Conservation (phyloP, 441 rosid species). For the Oxalis stricta region DNA sequence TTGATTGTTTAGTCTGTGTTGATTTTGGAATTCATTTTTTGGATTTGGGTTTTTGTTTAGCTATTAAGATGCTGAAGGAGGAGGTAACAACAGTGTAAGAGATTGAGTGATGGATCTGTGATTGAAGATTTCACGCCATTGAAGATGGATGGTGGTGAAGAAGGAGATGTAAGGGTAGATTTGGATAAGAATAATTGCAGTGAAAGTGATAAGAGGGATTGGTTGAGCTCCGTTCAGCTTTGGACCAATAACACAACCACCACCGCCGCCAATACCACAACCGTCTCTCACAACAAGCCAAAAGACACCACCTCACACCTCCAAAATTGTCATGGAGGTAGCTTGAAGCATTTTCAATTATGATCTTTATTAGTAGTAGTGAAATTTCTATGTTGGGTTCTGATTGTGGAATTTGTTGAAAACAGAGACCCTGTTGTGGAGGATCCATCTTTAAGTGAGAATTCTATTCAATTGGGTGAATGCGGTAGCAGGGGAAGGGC, state of each 20-base stretch:
- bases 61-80: constrained; percentile 30
- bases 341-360: not conserved
- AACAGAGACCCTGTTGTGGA: constrained; percentile 27
- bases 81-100: constrained; percentile 18
- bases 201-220: constrained; percentile 23
- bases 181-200: constrained; percentile 15
- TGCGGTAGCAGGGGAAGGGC: constrained; percentile 24
- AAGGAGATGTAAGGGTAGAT: constrained; percentile 15
- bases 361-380: not conserved
- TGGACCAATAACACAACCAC: constrained; percentile 13
- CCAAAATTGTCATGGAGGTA: constrained; percentile 11
- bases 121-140: constrained; percentile 15
- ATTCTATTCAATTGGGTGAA: constrained; percentile 25
- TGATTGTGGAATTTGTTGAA: not conserved
- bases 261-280: not conserved
- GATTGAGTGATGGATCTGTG: constrained; percentile 11
- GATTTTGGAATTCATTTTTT: not conserved
- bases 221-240: constrained; percentile 45
- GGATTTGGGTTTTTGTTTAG: constrained; percentile 12
- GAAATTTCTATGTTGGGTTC: constrained; percentile 1
- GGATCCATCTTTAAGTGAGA: constrained; percentile 27
- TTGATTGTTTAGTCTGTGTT: not conserved
- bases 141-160: constrained; percentile 15
- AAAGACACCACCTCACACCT: constrained; percentile 1
- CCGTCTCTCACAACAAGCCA: not conserved